Evolutionary conservation across 768 basidiomycete genomes (phyloP).

Genomic region (Suillus weaverae): DNA sequence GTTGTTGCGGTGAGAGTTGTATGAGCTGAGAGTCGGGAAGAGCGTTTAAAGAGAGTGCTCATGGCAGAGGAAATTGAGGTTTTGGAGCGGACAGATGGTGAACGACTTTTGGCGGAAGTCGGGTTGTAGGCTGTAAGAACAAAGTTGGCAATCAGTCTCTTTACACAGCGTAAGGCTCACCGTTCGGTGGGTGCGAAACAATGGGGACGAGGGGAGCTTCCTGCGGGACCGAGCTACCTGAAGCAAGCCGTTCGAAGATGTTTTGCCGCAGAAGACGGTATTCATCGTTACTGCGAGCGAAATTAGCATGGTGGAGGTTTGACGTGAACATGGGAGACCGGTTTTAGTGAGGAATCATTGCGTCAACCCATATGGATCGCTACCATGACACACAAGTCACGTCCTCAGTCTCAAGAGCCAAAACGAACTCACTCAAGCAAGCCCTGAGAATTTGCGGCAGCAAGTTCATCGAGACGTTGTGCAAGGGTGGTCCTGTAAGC

Average conservation of each 20-base stretch:
- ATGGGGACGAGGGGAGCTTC: slow-evolving; percentile 66
- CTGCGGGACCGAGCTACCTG: slow-evolving; percentile 53
- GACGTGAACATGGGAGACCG: background rate
- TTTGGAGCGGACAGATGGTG: slow-evolving; percentile 54
- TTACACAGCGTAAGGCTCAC: slow-evolving; percentile 3
- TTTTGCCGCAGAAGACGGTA: slow-evolving; percentile 83
- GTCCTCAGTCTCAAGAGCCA: background rate
- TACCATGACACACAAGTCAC: background rate
- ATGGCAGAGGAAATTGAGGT: slow-evolving; percentile 53
- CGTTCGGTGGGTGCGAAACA: slow-evolving; percentile 31
- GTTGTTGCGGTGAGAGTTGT: slow-evolving; percentile 43
- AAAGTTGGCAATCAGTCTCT: slow-evolving; percentile 3
- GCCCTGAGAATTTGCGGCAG: slow-evolving; percentile 77
- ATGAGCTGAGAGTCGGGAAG: slow-evolving; percentile 33
- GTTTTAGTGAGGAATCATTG: background rate
- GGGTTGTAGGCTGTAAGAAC: slow-evolving; percentile 12
- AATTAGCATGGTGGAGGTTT: background rate
- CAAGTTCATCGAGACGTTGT: slow-evolving; percentile 78
- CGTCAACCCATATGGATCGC: background rate
- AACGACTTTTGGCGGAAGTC: slow-evolving; percentile 35
- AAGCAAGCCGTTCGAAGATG: slow-evolving; percentile 78
- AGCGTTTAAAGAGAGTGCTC: slow-evolving; percentile 52
- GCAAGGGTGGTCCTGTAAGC: slow-evolving; percentile 66
- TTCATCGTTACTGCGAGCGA: slow-evolving; percentile 68
- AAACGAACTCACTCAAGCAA: slow-evolving; percentile 60